phyloP scores from a whole-genome alignment of 768 basidiomycete species.

The Pholiota microspora region DNA sequence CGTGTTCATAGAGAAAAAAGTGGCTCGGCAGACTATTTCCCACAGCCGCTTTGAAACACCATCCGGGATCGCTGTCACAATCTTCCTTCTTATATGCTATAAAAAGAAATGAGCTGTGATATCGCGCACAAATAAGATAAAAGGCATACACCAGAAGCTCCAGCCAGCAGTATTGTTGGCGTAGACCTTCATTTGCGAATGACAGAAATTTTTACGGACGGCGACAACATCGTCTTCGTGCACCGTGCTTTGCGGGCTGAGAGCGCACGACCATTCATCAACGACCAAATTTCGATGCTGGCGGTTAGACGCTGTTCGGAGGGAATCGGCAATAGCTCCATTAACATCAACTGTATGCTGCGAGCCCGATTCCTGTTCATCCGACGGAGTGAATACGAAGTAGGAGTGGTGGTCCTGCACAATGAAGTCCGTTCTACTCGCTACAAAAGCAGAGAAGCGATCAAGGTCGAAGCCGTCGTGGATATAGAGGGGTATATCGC shows the following conservation, averaged over 20 bases:
- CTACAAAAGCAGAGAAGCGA: slow-evolving; percentile 48
- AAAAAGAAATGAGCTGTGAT: not conserved
- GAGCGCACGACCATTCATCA: slow-evolving; percentile 81
- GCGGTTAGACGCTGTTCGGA: slow-evolving; percentile 22
- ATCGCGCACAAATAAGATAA: not conserved
- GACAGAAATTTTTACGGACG: slow-evolving; percentile 52
- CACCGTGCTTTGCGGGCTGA: slow-evolving; percentile 59
- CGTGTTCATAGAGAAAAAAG: slow-evolving; percentile 54
- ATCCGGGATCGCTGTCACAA: slow-evolving; percentile 56
- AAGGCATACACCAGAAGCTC: slow-evolving; percentile 63
- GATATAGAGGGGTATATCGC: slow-evolving; percentile 50
- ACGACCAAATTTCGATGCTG: slow-evolving; percentile 57
- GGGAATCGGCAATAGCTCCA: slow-evolving; percentile 34
- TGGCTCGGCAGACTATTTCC: slow-evolving; percentile 52
- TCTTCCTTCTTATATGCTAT: slow-evolving; percentile 61
- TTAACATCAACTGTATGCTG: slow-evolving; percentile 54
- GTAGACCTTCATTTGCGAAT: slow-evolving; percentile 58
- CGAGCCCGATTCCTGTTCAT: slow-evolving; percentile 47
- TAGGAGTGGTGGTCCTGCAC: slow-evolving; percentile 77
- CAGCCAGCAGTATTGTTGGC: slow-evolving; percentile 57
- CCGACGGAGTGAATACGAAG: slow-evolving; percentile 60
- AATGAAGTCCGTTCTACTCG: slow-evolving; percentile 54
- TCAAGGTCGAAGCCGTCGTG: slow-evolving; percentile 66
- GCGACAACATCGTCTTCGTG: slow-evolving; percentile 41
- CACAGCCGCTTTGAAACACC: slow-evolving; percentile 68